Base-by-base conservation (phyloP, 176 grass and related monocot species). In the Urochloa ruziziensis region DNA sequence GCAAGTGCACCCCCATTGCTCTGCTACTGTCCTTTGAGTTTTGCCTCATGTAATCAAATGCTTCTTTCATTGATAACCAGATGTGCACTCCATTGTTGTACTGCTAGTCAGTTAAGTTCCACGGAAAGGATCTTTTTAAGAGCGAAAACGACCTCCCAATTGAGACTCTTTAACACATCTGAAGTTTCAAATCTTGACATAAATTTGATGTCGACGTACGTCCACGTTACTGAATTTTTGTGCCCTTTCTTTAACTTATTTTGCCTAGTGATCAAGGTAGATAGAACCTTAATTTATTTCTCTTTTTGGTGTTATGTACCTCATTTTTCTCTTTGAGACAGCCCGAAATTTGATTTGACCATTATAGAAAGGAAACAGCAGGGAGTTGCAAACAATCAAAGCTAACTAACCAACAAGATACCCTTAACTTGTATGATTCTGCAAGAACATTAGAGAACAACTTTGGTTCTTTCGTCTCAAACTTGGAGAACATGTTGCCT, bases 111-210 rank as follows among this genome's bases (percentile, higher is more conserved):
- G 10, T 60, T 69, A 58, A 51, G 15, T 25, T 60, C 34, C 19
- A 10, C 17, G 33, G 51, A 36, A 27, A 69, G 49, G 52, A 70
- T 15, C 67, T 34, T 77, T 71, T 80, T 43, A 65, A 36, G 17
- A 54, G 57, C 64, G 77, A 80, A 62, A 86, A 48, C 25, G 84
- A 73, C 76, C 13, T 73, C 23, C 17, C 40, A 72, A 80, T 64
- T 86, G 35, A 65, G 44, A 66, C 46, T 74, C 27, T 30, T 56
- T 66, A 56, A 65, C n/a, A 39, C 39, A 80, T 23, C 6, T 74
- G 19, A 54, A 80, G 67, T 86, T 80, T 73, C 44, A 73, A 54
- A 86, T 7, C 29, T 47, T 80, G 56, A 53, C 39, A 48, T n/a
- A 59, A 46, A 68, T 68, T 23, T 1, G 34, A 77, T 27, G 37